Percentiles rank a stretch among this genome's conserved stretches.
Conservation (phyloP, 2,329 filamentous ascomycete genomes). For the Clarireedia monteithiana region DNA sequence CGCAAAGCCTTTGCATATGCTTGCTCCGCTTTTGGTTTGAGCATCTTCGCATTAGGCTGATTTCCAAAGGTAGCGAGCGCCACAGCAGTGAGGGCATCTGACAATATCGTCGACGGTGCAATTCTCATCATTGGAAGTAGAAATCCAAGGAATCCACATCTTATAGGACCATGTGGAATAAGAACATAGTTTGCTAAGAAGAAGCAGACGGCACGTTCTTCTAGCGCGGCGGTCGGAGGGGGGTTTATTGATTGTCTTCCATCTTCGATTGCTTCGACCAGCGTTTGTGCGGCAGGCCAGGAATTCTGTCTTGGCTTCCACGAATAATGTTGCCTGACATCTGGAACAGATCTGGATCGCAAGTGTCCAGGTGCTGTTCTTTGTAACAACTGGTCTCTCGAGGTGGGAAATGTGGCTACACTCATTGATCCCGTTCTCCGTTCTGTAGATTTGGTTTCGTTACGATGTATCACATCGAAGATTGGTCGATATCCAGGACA, state of each 20-base stretch:
- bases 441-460: background rate
- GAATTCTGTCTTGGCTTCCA: constrained; percentile 1
- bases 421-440: background rate
- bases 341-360: background rate
- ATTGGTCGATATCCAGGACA: constrained; percentile 7
- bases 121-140: constrained; percentile 6
- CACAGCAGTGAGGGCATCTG: background rate
- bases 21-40: constrained; percentile 7
- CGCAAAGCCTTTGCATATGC: constrained; percentile 6
- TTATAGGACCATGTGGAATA: constrained; percentile 1
- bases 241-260: background rate
- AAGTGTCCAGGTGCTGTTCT: background rate
- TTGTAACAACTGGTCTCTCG: background rate
- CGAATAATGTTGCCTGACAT: background rate
- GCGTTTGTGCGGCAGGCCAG: background rate
- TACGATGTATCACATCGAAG: constrained; percentile 2
- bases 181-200: constrained; percentile 8
- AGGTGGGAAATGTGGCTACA: too few species aligned
- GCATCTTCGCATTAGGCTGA: constrained; percentile 5
- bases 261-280: constrained; percentile 2
- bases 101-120: background rate
- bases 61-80: constrained; percentile 6
- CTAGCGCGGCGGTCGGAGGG: constrained; percentile 3
- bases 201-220: constrained; percentile 8
- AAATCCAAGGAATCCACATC: constrained; percentile 3